Conservation (phyloP, 768 basidiomycete genomes). For the Tephrocybe sp. region DNA sequence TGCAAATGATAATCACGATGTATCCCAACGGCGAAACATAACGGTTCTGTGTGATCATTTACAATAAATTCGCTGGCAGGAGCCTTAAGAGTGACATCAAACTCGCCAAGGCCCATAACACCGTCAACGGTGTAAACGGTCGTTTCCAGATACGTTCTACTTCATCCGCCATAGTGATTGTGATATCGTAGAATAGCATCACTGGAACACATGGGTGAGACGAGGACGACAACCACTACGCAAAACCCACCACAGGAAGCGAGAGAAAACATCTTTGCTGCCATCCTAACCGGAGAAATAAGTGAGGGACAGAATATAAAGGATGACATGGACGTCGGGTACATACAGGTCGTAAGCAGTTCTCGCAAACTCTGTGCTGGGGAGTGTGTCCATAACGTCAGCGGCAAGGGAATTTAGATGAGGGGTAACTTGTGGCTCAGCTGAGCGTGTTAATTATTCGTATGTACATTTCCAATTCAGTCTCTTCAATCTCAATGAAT, state of each 20-base stretch:
- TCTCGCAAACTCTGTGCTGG: conserved; percentile 11
- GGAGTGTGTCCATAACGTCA: conserved; percentile 9
- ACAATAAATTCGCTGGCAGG: no score
- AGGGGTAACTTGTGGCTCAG: no score
- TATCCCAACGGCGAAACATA: conserved; percentile 33
- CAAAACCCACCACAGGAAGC: conserved; percentile 30
- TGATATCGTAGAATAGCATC: conserved; percentile 37
- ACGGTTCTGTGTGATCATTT: conserved; percentile 33
- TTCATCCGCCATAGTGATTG: conserved; percentile 32
- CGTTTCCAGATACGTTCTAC: conserved; percentile 32
- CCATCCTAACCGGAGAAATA: conserved; percentile 21
- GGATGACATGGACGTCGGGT: not conserved
- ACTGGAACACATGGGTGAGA: conserved; percentile 16
- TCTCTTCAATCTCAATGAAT: no score
- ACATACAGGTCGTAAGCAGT: conserved; percentile 18
- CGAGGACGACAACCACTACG: not conserved
- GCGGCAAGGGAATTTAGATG: no score
- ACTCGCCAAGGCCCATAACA: conserved; percentile 29
- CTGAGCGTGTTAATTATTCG: no score
- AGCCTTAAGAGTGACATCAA: no score
- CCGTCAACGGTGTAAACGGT: conserved; percentile 25
- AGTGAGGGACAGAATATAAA: not conserved
- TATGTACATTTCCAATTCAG: no score
- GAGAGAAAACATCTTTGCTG: conserved; percentile 33
- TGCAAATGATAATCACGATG: conserved; percentile 32